Conservation (phyloP, 495 filamentous ascomycete species). For the Astrocystis sublimbata region DNA sequence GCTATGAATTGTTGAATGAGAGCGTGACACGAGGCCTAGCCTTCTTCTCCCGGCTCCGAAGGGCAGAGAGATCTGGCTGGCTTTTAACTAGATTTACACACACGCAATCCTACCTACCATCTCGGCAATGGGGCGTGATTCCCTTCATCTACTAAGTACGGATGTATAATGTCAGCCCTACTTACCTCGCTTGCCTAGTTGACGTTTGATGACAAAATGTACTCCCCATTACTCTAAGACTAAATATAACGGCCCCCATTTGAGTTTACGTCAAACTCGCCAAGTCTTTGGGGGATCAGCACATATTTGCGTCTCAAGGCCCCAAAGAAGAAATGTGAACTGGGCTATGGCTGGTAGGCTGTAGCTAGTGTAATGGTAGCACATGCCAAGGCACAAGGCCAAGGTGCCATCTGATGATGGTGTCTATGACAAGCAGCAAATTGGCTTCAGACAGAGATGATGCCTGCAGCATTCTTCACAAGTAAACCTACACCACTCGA, state of each 20-base stretch:
- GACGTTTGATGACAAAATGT: neutral
- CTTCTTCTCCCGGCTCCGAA: neutral
- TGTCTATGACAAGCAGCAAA: neutral
- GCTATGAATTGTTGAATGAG: neutral
- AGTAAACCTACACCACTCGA: neutral
- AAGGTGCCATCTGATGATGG: conserved; percentile 1
- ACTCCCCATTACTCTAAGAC: neutral
- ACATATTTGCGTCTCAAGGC: too few species aligned
- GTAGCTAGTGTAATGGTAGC: too few species aligned
- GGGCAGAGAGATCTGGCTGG: neutral
- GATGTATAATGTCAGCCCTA: too few species aligned
- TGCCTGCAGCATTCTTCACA: neutral
- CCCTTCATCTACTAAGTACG: neutral
- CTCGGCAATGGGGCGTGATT: neutral
- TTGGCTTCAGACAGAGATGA: neutral
- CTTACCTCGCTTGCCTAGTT: too few species aligned
- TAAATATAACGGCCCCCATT: conserved; percentile 9
- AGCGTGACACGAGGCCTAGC: neutral
- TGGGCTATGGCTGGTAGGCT: neutral
- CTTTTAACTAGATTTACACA: neutral
- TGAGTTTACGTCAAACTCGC: neutral
- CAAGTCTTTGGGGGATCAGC: conserved; percentile 12
- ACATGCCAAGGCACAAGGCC: too few species aligned
- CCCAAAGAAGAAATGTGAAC: neutral
- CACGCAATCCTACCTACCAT: too few species aligned